A percentile compares a stretch with the other conserved stretches of the same genome.
Evolutionary conservation across 2,329 filamentous ascomycete genomes (phyloP).

Genomic region (Epichloe brachyelytri): DNA sequence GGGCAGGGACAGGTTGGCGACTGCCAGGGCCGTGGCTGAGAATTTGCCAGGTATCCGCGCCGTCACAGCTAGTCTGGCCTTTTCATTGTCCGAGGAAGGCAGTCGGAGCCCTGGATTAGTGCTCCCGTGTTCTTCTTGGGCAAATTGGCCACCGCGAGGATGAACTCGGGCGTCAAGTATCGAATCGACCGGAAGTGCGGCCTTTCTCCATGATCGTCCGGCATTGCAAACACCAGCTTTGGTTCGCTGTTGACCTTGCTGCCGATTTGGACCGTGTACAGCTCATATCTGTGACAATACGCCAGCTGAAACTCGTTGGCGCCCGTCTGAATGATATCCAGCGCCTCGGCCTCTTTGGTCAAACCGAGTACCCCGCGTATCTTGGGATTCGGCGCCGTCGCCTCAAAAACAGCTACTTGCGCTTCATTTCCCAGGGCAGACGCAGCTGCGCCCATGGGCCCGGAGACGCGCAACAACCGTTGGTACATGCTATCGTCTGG

Average conservation of each 20-base stretch:
- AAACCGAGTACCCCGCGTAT: slow-evolving; percentile 37
- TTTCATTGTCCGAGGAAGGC: slow-evolving; percentile 23
- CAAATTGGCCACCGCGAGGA: slow-evolving; percentile 45
- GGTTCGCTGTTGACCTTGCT: slow-evolving; percentile 35
- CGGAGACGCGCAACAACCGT: slow-evolving; percentile 42
- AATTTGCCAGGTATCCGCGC: slow-evolving; percentile 52
- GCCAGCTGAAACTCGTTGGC: slow-evolving; percentile 56
- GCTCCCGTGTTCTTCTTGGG: slow-evolving; percentile 42
- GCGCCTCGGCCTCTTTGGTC: slow-evolving; percentile 48
- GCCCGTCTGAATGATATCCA: slow-evolving; percentile 53
- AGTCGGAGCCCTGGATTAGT: slow-evolving; percentile 44
- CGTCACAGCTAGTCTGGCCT: slow-evolving; percentile 37
- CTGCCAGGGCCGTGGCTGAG: slow-evolving; percentile 65
- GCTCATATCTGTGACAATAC: slow-evolving; percentile 65
- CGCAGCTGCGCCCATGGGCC: slow-evolving; percentile 63
- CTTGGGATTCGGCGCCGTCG: slow-evolving; percentile 34
- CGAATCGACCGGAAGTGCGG: slow-evolving; percentile 45
- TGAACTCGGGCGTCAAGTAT: slow-evolving; percentile 43
- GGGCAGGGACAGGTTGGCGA: slow-evolving; percentile 52
- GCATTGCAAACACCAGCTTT: slow-evolving; percentile 42
- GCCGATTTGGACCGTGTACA: slow-evolving; percentile 53
- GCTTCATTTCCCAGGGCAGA: slow-evolving; percentile 64
- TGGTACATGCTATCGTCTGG: slow-evolving; percentile 43
- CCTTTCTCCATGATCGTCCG: slow-evolving; percentile 31
- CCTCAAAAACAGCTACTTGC: slow-evolving; percentile 70